Conservation (phyloP, 208 protist genomes). For the Crithidia thermophila region DNA sequence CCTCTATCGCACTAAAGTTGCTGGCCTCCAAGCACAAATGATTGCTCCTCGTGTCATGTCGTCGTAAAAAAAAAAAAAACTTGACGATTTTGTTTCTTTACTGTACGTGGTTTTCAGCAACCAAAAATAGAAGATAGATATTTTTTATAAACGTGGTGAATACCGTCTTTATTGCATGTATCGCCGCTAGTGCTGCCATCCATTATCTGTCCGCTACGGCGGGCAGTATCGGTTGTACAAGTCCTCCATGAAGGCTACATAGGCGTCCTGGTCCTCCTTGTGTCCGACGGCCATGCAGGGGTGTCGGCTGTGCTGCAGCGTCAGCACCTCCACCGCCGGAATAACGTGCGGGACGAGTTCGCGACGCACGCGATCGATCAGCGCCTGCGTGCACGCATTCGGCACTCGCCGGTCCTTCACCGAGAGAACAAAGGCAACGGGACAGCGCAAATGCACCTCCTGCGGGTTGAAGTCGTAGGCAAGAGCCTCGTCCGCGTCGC, state of each 20-base stretch:
- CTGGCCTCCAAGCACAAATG: no score
- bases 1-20: no score
- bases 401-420: slow-evolving; percentile 71
- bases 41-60: no score
- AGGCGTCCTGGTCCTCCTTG: slow-evolving; percentile 80
- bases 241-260: slow-evolving; percentile 80
- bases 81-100: no score
- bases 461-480: slow-evolving; percentile 65
- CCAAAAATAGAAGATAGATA: no score
- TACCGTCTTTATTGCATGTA: no score
- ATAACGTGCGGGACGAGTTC: slow-evolving; percentile 71
- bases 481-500: slow-evolving; percentile 29
- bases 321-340: slow-evolving; percentile 79
- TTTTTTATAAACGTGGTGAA: no score
- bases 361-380: slow-evolving; percentile 63
- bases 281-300: slow-evolving; percentile 75
- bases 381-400: slow-evolving; percentile 61
- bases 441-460: slow-evolving; percentile 68
- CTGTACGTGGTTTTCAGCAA: no score
- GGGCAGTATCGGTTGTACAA: slow-evolving; percentile 80
- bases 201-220: neutral
- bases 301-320: slow-evolving; percentile 76
- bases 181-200: no score
- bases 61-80: no score
- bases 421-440: slow-evolving; percentile 86